Conservation (phyloP, 164 flowering plant genomes). For the grape (Vitis vinifera) region DNA sequence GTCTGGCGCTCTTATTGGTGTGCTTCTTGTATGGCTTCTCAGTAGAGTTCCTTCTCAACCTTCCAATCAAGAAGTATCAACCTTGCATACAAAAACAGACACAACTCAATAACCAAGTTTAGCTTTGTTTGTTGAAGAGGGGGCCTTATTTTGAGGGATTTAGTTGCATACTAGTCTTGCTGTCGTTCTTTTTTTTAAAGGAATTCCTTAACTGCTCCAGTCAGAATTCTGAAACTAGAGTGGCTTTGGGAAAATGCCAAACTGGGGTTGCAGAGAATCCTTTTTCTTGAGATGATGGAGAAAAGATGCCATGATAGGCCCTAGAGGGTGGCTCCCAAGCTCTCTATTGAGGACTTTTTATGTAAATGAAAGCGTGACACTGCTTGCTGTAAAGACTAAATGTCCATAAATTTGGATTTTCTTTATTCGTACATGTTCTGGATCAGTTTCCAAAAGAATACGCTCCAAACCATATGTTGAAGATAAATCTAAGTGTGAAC, state of each 20-base stretch:
- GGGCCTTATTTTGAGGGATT: neutral
- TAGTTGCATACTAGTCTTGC: neutral
- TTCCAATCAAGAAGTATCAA: conserved; percentile 27
- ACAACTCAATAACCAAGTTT: conserved; percentile 1
- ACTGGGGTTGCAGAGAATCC: neutral
- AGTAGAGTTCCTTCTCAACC: conserved; percentile 62
- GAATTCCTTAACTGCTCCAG: neutral
- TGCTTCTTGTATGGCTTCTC: conserved; percentile 74
- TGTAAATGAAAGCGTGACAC: too few relatives aligned
- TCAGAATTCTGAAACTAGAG: neutral
- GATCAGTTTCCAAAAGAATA: too few relatives aligned
- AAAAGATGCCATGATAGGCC: too few relatives aligned
- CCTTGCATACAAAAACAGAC: conserved; percentile 13
- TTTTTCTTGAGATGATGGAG: neutral
- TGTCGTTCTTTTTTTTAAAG: neutral
- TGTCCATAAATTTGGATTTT: too few relatives aligned
- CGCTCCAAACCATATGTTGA: too few relatives aligned
- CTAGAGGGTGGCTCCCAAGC: too few relatives aligned
- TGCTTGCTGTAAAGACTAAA: too few relatives aligned
- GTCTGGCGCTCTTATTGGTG: conserved; percentile 94
- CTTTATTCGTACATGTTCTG: too few relatives aligned
- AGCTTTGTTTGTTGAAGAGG: neutral
- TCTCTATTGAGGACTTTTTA: too few relatives aligned
- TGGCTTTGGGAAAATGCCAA: neutral
- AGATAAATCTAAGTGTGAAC: too few relatives aligned